Evolutionary conservation across 257 asterid species (phyloP), one percentile per base, ranked within the genome.

Genomic region (Petunia axillaris): DNA sequence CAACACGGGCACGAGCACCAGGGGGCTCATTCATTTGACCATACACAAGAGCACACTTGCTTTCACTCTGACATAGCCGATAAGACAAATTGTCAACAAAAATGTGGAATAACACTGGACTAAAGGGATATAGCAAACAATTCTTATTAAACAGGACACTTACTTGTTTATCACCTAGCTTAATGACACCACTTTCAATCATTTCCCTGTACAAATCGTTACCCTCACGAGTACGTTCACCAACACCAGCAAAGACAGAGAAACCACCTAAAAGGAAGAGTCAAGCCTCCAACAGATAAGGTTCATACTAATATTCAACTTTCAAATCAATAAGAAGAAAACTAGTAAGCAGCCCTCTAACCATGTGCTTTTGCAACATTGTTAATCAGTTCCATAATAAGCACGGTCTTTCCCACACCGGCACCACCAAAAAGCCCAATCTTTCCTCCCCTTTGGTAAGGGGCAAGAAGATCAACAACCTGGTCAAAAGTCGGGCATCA

Each of bases 1-100:
- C 99, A 82, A 95, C 99, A 85, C 99, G 97, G 78, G 99, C 99
- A 93, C 99, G 99, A 71, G 99, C 99, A 90, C 99, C 99, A 8
- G 98, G 99, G 89, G 99, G 99, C 86, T 95, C 99, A 73, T 95
- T 95, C 99, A 95, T 95, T 89, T 95, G 99, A 88, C 99, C 99
- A 0, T 95, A 95, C 57, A 95, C 99, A 39, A 95, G 93, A 60
- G 99, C 99, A 6, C 99, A 95, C 70, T 95, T 95, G 93, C 99
- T 95, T 50, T 93, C 98, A 75, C 91, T 85, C 98, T 94, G 84
- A 77, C 36, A 85, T 40, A 76, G 16, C 41, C 58, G 66, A 62
- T 8, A 11, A 41, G 81, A 74, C 14, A 43, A 75, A 62, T 63
- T 65, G 57, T 55, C 68, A 79, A 41, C 53, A 50, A 48, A 11